Conservation (phyloP, 768 basidiomycete species). For the Coprinopsis strossmayeri region DNA sequence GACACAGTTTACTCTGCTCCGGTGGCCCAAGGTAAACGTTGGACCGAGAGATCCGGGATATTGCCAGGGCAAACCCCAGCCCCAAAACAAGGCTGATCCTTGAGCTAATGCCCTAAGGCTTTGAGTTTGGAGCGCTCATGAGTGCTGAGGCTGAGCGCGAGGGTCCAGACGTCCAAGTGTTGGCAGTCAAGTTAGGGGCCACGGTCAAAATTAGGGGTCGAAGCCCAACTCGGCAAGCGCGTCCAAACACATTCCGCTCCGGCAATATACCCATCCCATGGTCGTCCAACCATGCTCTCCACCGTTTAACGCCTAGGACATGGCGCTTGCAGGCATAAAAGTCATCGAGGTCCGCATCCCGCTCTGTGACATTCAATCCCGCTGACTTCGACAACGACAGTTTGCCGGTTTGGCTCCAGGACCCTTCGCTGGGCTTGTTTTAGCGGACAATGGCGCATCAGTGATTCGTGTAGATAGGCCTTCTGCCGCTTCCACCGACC, state of each 20-base stretch:
- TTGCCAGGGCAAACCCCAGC: no score
- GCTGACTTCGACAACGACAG: constrained; percentile 24
- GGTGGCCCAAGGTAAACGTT: no score
- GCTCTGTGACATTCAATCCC: neutral
- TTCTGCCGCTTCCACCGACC: constrained; percentile 30
- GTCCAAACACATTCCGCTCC: constrained; percentile 5
- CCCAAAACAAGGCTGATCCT: no score
- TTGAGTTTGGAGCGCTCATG: no score
- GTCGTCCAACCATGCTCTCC: constrained; percentile 9
- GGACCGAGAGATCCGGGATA: no score
- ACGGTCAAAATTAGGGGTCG: no score
- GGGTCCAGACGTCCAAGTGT: no score
- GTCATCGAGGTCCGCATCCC: constrained; percentile 37
- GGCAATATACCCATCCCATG: constrained; percentile 15
- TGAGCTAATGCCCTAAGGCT: no score
- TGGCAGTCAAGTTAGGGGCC: no score
- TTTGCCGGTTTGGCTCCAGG: constrained; percentile 81
- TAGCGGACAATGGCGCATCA: constrained; percentile 75
- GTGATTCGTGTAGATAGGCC: constrained; percentile 72
- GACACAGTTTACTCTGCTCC: no score
- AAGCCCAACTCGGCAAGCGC: no score
- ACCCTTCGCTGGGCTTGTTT: constrained; percentile 70
- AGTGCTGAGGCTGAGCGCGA: no score
- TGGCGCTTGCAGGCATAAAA: constrained; percentile 45
- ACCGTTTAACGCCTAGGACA: constrained; percentile 14